Evolutionary conservation across 2,329 filamentous ascomycete species (phyloP), one percentile per base, ranked within the genome.

Genomic region (Fusarium albidum): DNA sequence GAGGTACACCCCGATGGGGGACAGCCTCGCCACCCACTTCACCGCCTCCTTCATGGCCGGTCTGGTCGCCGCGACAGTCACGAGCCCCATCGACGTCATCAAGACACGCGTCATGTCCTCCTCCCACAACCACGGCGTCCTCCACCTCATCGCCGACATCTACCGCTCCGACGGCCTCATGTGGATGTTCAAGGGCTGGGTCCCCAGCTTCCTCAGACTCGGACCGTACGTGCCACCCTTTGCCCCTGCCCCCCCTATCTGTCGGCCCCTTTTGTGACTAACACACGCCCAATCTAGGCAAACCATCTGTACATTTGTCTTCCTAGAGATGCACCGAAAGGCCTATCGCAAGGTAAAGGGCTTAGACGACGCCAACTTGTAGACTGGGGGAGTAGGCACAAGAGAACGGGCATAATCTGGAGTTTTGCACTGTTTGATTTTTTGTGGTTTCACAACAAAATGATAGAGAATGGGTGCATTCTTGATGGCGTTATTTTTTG

Each of bases 141-240:
- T 83, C 4, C 77, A 77, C 49, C 72, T 92, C 17, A 74, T 96
- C 47, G 75, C 77, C 34, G 85, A 90, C 37, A 86, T 93, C 27
- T 90, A 87, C 60, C 81, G 78, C 48, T 77, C 82, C 14, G 90
- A 96, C 69, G 92, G 92, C 2, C 71, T 90, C 42, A 75, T 81
- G 37, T 96, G 92, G 92, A 88, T 94, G 82, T 96, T 96, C 75
- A 90, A 91, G 73, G 92, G 92, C 55, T 96, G 91, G 91, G 86
- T 93, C 39, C 92, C 92, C n/a, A 86, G 83, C 64, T 88, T 88
- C 69, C 76, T 88, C 59, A 75, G 86, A 53, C 74, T 89, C 42
- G 85, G 85, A 67, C 85, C 85, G 79, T 85, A 73, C 75, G 82
- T 80, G 21, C 31, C 35, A 26, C 15, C 32, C 28, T 35, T 39